Evolutionary conservation across 2,329 filamentous ascomycete genomes (phyloP), one percentile per base, ranked within the genome.

Genomic region (Fusarium sp.): DNA sequence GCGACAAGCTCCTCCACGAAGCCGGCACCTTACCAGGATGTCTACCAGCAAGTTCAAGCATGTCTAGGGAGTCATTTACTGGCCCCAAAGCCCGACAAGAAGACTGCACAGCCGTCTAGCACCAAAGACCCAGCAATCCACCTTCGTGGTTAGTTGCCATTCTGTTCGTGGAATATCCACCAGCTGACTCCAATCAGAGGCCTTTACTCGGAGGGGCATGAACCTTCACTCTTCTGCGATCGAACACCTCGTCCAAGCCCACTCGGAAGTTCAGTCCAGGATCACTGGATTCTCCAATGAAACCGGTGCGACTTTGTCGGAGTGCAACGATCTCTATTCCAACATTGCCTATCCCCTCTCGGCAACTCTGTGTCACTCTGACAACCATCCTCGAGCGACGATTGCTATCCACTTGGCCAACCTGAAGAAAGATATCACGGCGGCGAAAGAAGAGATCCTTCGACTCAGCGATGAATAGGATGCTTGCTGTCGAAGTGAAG

Each of bases 261-360:
- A 77, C 8, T 49, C 51, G 1, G 58, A 73, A 14, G 71, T 78
- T 0, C 62, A 73, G 9, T 34, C 69, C 6, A 66, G 65, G 20
- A 76, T 76, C 1, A 49, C 51, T 2, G 14, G 34, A 8, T 74
- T 79, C 9, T 58, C 69, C 0, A 34, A 60, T 0, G 58, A 74
- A 4, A 73, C 74, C 0, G 50, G 70, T 0, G 50, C 61, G 0
- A 57, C 67, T 1, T 49, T 76, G 3, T 46, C 67, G 1, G 59
- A 69, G 11, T 65, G 70, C 13, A 61, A 74, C 3, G 34, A 56
- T 0, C 58, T 81, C 2, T 80, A 80, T 46, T 61, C 65, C 27
- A 79, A 79, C 61, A 74, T 80, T 6, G 57, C 70, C 0, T 74
- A 72, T n/a, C 78, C 78, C 0, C 62, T 80, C 1, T 73, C 74